Percentiles rank a stretch among this genome's conserved stretches.
phyloP scores from a whole-genome alignment of 1,284 basidiomycete genomes.

The Pascua sp. region DNA sequence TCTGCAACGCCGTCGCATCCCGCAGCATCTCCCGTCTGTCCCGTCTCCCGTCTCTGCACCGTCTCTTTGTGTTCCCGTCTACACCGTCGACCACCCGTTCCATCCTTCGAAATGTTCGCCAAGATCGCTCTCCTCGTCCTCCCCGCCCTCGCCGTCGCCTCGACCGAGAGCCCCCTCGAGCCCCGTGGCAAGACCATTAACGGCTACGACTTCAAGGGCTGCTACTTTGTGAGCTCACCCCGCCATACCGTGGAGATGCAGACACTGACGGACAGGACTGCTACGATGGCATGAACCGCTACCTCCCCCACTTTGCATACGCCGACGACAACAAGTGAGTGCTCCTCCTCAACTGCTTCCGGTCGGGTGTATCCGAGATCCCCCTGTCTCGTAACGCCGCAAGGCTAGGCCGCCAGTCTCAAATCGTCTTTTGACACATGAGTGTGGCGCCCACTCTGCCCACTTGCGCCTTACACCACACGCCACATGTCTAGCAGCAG shows the following conservation, averaged over 20 bases:
- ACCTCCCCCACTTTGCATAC: slow-evolving; percentile 21
- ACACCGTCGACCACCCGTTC: not conserved
- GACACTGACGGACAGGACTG: slow-evolving; percentile 13
- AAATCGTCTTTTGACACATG: too few relatives aligned
- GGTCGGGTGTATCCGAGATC: too few relatives aligned
- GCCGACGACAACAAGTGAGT: slow-evolving; percentile 11
- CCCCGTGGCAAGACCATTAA: slow-evolving; percentile 6
- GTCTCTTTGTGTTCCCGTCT: not conserved
- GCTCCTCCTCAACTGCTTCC: not conserved
- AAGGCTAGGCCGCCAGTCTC: too few relatives aligned
- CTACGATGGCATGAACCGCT: slow-evolving; percentile 27
- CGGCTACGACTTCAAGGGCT: slow-evolving; percentile 25
- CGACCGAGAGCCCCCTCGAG: slow-evolving; percentile 6
- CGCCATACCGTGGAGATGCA: not conserved
- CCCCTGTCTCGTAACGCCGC: too few relatives aligned
- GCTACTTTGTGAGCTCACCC: slow-evolving; percentile 21
- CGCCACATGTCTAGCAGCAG: too few relatives aligned
- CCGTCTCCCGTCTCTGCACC: not conserved
- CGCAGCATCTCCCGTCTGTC: not conserved
- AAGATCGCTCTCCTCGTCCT: slow-evolving; percentile 5
- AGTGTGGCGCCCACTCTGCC: too few relatives aligned
- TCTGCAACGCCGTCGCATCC: too few relatives aligned
- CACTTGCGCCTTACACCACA: too few relatives aligned
- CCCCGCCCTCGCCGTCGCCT: slow-evolving; percentile 1
- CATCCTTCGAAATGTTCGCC: slow-evolving; percentile 5